Conservation (phyloP, 306 rosid genomes). For the Astragalus glycyphyllos region DNA sequence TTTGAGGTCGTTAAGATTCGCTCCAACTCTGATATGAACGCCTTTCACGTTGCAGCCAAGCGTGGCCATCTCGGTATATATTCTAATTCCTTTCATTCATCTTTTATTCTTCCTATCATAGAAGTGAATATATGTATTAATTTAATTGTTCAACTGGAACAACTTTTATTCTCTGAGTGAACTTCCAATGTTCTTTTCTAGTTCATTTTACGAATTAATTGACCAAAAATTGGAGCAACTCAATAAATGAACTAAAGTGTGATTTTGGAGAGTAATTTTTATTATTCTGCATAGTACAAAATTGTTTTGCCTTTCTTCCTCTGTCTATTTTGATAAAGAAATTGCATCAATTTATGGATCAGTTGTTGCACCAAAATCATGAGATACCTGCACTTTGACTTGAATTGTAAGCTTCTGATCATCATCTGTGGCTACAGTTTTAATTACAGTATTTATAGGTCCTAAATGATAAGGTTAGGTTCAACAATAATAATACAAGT, state of each 20-base stretch:
- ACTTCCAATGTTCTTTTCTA: too few relatives aligned
- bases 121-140: too few relatives aligned
- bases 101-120: not conserved
- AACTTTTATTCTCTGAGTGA: too few relatives aligned
- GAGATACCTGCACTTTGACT: not conserved
- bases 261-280: too few relatives aligned
- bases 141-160: too few relatives aligned
- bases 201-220: too few relatives aligned
- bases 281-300: not conserved
- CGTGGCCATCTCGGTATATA: conserved; percentile 73
- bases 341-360: not conserved
- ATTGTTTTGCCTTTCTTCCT: not conserved
- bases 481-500: not conserved
- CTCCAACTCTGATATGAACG: conserved; percentile 86
- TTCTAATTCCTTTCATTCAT: not conserved
- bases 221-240: too few relatives aligned
- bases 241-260: too few relatives aligned
- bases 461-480: not conserved
- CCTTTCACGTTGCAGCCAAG: conserved; percentile 88
- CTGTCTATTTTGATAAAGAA: not conserved
- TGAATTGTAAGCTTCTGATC: too few relatives aligned
- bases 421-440: too few relatives aligned
- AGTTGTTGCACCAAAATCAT: conserved; percentile 9
- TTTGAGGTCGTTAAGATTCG: conserved; percentile 69
- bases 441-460: not conserved